These are phyloP conservation scores for Scutellaria galericulata DNA, from an alignment of 257 asterid species.

Conservation along the genomic window DNA sequence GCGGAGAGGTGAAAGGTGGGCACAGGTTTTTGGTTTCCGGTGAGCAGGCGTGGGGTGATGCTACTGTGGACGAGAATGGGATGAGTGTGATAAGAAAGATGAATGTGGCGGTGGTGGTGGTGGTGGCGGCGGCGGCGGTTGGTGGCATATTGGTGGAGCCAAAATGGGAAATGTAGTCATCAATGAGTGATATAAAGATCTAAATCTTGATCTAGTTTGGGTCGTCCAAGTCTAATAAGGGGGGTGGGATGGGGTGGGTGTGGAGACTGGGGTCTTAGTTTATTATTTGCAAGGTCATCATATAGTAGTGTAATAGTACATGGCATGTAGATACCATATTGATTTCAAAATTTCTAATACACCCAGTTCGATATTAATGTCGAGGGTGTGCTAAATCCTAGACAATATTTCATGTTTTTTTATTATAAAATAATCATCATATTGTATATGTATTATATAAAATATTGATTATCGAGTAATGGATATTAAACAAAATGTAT, in stretches of 20 bases:
- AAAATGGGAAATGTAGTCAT: conserved; percentile 38
- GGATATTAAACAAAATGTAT: no score
- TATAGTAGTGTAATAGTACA: no score
- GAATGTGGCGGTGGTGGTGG: conserved; percentile 40
- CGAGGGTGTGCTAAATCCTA: no score
- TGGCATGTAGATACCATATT: no score
- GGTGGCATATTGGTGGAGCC: conserved; percentile 46
- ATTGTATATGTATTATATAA: no score
- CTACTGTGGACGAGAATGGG: conserved; percentile 21
- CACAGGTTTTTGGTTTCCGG: conserved; percentile 40
- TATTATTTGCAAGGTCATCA: not conserved
- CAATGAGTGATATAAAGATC: conserved; percentile 39
- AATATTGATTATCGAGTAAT: no score
- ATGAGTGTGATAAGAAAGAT: conserved; percentile 33
- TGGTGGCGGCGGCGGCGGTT: conserved; percentile 30
- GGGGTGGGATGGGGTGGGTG: not conserved
- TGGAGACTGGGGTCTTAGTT: not conserved
- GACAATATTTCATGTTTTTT: no score
- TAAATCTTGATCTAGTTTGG: conserved; percentile 45
- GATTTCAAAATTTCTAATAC: no score
- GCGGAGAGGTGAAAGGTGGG: conserved; percentile 74
- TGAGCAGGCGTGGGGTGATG: conserved; percentile 48
- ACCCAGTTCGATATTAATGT: no score
- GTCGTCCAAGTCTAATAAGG: conserved; percentile 29
- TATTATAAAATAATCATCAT: no score